Evolutionary conservation across 495 filamentous ascomycete genomes (phyloP).

Genomic region (Bacidia rubella): DNA sequence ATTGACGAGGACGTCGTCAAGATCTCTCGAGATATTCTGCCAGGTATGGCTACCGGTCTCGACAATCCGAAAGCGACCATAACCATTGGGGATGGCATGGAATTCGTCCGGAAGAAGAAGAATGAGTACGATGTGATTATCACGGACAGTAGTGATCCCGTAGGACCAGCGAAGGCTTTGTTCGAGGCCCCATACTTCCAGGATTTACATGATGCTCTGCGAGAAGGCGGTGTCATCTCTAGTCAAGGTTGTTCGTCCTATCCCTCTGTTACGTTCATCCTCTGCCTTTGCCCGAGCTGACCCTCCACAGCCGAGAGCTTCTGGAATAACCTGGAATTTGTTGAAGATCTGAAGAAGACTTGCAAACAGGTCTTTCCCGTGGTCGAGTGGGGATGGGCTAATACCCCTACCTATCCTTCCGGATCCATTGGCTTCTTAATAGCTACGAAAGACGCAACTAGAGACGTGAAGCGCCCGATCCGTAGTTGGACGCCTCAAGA

Average conservation of each 20-base stretch:
- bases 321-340: slow-evolving; percentile 91
- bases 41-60: slow-evolving; percentile 85
- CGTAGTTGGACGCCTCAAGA: slow-evolving; percentile 70
- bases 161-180: slow-evolving; percentile 86
- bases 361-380: slow-evolving; percentile 96
- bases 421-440: slow-evolving; percentile 99
- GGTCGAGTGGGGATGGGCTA: slow-evolving; percentile 97
- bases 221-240: slow-evolving; percentile 94
- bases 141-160: slow-evolving; percentile 94
- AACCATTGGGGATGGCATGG: slow-evolving; percentile 93
- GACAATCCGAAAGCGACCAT: slow-evolving; percentile 82
- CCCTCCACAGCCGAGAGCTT: slow-evolving; percentile 57
- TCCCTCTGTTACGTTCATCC: slow-evolving; percentile 5
- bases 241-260: slow-evolving; percentile 98
- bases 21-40: slow-evolving; percentile 95
- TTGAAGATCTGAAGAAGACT: slow-evolving; percentile 82
- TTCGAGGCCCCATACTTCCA: slow-evolving; percentile 99
- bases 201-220: slow-evolving; percentile 74
- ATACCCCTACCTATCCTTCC: slow-evolving; percentile 97
- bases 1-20: slow-evolving; percentile 99
- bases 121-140: slow-evolving; percentile 99
- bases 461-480: slow-evolving; percentile 71
- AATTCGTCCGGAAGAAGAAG: slow-evolving; percentile 68
- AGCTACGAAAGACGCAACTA: slow-evolving; percentile 81
- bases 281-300: not conserved